Conservation (phyloP, 164 flowering plant species). For the Malania oleifera region DNA sequence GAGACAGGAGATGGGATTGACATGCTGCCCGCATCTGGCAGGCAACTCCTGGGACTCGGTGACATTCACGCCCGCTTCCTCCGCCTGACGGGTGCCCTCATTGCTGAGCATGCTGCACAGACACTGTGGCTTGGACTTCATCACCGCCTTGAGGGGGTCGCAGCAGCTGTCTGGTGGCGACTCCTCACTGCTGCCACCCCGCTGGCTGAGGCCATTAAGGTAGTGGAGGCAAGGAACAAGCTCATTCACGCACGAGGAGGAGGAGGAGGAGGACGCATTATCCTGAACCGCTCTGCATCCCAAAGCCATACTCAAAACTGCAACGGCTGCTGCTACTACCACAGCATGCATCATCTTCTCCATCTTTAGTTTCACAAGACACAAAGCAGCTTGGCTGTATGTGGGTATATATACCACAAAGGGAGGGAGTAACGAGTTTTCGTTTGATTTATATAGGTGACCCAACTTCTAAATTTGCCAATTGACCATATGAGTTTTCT, state of each 20-base stretch:
- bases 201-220: constrained; percentile 32
- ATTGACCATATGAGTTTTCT: too few species aligned
- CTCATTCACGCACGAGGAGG: constrained; percentile 34
- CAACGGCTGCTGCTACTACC: not conserved
- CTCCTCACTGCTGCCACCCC: too few species aligned
- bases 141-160: constrained; percentile 53
- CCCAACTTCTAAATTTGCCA: too few species aligned
- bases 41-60: constrained; percentile 53
- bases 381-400: too few species aligned
- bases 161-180: constrained; percentile 64
- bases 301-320: not conserved
- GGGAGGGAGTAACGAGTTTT: too few species aligned
- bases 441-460: too few species aligned
- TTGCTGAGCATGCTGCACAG: constrained; percentile 49
- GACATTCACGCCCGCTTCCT: constrained; percentile 42
- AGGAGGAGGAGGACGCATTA: too few species aligned
- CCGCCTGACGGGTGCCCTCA: constrained; percentile 27
- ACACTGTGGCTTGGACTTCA: constrained; percentile 51
- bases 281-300: not conserved
- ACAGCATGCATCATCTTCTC: not conserved
- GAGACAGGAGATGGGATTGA: constrained; percentile 55
- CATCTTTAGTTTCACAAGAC: not conserved
- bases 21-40: constrained; percentile 52
- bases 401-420: too few species aligned
- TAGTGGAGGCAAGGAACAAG: constrained; percentile 58